These are phyloP conservation scores for Globisporangium irregulare DNA, from an alignment of 352 stramenopile genomes.

Conservation along the genomic window DNA sequence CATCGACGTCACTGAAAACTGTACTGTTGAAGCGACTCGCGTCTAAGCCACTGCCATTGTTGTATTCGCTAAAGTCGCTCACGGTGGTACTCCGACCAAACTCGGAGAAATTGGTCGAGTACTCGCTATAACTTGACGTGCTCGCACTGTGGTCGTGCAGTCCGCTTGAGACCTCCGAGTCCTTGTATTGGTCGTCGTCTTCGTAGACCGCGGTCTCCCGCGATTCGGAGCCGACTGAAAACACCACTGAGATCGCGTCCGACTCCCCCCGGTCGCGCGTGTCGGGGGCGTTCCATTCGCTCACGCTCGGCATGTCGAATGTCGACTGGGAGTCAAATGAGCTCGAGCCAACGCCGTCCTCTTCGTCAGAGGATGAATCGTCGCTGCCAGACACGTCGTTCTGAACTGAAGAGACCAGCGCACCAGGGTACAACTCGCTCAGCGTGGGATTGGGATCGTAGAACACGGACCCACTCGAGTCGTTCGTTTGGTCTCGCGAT, in stretches of 20 bases:
- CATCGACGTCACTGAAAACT: constrained; percentile 31
- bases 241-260: constrained; percentile 6
- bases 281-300: constrained; percentile 25
- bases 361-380: constrained; percentile 34
- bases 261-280: constrained; percentile 17
- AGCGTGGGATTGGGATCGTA: constrained; percentile 27
- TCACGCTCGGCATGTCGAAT: constrained; percentile 34
- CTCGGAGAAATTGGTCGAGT: constrained; percentile 18
- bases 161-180: constrained; percentile 8
- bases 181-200: background rate
- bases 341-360: constrained; percentile 20
- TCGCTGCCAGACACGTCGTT: constrained; percentile 35
- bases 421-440: constrained; percentile 24
- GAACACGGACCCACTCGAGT: constrained; percentile 28
- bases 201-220: background rate
- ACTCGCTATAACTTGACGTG: constrained; percentile 15
- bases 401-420: constrained; percentile 16
- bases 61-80: constrained; percentile 28
- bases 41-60: background rate
- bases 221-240: constrained; percentile 12
- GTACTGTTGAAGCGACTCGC: constrained; percentile 29
- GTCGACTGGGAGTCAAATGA: constrained; percentile 25
- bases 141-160: constrained; percentile 15
- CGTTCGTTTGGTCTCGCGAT: background rate
- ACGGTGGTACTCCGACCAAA: constrained; percentile 8